Base-by-base conservation (phyloP, 106 monocot species). In the Dioscorea dumetorum region DNA sequence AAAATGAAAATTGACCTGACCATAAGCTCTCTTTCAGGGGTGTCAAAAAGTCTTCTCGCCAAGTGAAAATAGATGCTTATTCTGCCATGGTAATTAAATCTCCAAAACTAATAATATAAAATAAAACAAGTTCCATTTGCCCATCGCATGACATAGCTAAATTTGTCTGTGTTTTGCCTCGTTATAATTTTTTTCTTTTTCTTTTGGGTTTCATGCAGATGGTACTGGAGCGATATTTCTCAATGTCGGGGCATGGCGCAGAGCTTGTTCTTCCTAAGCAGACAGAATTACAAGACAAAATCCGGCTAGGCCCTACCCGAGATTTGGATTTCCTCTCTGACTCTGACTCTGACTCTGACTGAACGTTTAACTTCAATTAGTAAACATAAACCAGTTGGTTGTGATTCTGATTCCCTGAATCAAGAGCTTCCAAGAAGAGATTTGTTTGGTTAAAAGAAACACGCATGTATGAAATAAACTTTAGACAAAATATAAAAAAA, bases 221-320 rank as follows among this genome's bases (percentile, higher is more conserved):
- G 78, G 57, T 95, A n/a, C 67, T 95, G 52, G 88, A 88, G 76
- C 81, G 95, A 81, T 95, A 95, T 59, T 95, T 88, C 64, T 77
- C 83, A 19, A 70, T 75, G 11, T 72, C 67, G 24, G 91, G 95
- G 48, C 32, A 61, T 33, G 88, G 62, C 60, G 79, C 87, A 28
- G 88, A 88, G 67, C 83, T 95, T 15, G 83, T 95, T 59, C 85
- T 95, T 74, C 94, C 94, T 2, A 88, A 81, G 66, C 71, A 87
- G 50, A 33, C 48, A 53, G 85, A 90, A 51, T 62, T 94, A 22
- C 87, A 85, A 76, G 75, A 87, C 50, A 94, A 79, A 49, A 72
- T 94, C 28, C 63, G 19, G 9, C 50, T 48, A 56, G 70, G 28
- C 28, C 28, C 28, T 28, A 28, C 28, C 28, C 28, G 28, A 28